Evolutionary conservation across 805 yeast species (phyloP).

Genomic region (Teunomyces cretensis): DNA sequence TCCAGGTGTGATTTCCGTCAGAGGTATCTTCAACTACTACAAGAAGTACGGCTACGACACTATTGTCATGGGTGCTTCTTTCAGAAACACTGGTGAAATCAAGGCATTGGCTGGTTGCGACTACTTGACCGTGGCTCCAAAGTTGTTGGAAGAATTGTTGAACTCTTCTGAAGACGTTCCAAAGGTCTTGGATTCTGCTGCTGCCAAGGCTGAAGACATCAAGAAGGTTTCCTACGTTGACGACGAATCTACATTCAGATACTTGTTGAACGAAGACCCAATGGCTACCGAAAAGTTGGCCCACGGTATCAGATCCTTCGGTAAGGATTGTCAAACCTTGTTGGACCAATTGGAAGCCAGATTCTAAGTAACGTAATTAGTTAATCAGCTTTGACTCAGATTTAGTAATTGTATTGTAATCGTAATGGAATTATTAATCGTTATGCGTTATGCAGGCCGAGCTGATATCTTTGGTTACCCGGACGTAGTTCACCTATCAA

Average conservation of each 20-base stretch:
- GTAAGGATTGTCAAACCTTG: constrained; percentile 87
- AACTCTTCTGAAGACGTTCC: constrained; percentile 81
- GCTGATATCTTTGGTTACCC: not conserved
- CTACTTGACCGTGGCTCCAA: constrained; percentile 92
- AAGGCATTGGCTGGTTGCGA: constrained; percentile 97
- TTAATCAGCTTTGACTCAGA: not conserved
- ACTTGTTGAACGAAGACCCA: constrained; percentile 88
- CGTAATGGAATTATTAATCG: not conserved
- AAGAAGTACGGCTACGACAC: constrained; percentile 95
- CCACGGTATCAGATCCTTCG: constrained; percentile 97
- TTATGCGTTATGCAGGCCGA: not conserved
- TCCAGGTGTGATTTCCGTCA: constrained; percentile 95
- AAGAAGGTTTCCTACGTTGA: constrained; percentile 75
- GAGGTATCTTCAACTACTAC: constrained; percentile 91
- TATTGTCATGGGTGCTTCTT: constrained; percentile 99
- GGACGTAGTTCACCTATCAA: not conserved
- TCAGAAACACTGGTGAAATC: constrained; percentile 96
- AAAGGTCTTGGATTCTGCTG: constrained; percentile 67
- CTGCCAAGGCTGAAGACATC: constrained; percentile 47
- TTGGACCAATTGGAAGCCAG: constrained; percentile 62
- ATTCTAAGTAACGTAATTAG: constrained; percentile 30
- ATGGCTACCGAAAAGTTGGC: constrained; percentile 98
- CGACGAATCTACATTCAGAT: constrained; percentile 90
- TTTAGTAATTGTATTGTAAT: not conserved
- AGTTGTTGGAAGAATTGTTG: constrained; percentile 81